A percentile compares a stretch with the other conserved stretches of the same genome.
These are phyloP conservation scores for Triangularia setosa DNA, from an alignment of 2,329 filamentous ascomycete genomes.

Conservation along the genomic window DNA sequence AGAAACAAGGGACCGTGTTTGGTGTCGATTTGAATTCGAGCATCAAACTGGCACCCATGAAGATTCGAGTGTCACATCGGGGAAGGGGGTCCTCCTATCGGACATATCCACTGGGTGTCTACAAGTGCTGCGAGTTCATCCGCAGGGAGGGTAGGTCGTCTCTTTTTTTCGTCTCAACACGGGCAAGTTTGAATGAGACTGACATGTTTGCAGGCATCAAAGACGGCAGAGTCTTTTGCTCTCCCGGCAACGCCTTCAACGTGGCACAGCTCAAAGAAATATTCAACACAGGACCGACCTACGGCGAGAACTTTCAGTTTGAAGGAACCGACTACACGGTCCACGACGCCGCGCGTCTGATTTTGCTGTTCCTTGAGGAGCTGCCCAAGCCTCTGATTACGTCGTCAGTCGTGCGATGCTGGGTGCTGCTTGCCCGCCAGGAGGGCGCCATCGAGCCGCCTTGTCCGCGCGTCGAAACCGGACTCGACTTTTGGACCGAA, in stretches of 20 bases:
- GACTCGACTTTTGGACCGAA: conserved; percentile 27
- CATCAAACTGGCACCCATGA: conserved; percentile 21
- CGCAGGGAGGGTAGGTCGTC: conserved; percentile 5
- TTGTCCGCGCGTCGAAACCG: conserved; percentile 22
- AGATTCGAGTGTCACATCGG: conserved; percentile 26
- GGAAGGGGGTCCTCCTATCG: conserved; percentile 23
- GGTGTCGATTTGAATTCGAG: conserved; percentile 24
- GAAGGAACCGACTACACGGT: conserved; percentile 21
- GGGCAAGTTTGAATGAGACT: neutral
- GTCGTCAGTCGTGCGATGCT: conserved; percentile 19
- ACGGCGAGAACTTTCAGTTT: conserved; percentile 25
- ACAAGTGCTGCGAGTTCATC: conserved; percentile 28
- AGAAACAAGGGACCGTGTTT: conserved; percentile 17
- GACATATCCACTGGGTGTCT: conserved; percentile 20
- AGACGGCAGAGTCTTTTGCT: conserved; percentile 19
- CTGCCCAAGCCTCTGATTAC: conserved; percentile 26
- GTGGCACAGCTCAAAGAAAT: conserved; percentile 19
- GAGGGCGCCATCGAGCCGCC: conserved; percentile 25
- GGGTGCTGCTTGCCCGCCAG: conserved; percentile 25
- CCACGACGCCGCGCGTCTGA: conserved; percentile 24
- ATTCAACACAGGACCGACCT: conserved; percentile 20
- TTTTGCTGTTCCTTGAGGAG: conserved; percentile 22
- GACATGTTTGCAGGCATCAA: conserved; percentile 10
- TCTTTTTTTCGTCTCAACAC: neutral
- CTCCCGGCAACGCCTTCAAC: conserved; percentile 21